Base-by-base conservation (phyloP, 2,329 filamentous ascomycete genomes). In the Aspergillus brunneoviolaceus region DNA sequence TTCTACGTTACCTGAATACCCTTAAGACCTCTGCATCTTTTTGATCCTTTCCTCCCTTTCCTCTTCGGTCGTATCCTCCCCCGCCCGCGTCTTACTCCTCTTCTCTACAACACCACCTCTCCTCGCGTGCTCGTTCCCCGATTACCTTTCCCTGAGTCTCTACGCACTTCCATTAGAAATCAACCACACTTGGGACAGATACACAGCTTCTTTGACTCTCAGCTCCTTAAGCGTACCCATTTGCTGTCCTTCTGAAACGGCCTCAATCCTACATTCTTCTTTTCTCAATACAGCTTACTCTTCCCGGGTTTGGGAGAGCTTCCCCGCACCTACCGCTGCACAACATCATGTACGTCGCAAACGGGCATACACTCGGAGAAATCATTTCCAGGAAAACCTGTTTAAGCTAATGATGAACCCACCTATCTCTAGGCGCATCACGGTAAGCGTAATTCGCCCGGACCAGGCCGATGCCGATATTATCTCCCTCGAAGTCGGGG, bases 401-500 rank as follows among this genome's bases (percentile, higher is more conserved):
- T 33, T 19, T 3, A 3, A 10, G 27, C 57, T 60, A 45, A 65
- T 27, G 23, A 14, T 39, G n/a, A 14, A 14, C 31, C 19, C 25
- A 19, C 27, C 21, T 42, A 61, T 33, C 39, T 21, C 21, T 33
- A 96, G 92, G 92, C 90, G 88, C 77, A 89, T 96, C 79, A 95
- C 92, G 55, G 87, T 96, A 77, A 91, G 86, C 76, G 90, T 96
- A 74, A 89, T 89, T 73, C 89, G 89, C 66, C 86, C 89, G 65
- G 87, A 90, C 73, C 82, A 87, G 65, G 78, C 80, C 67, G 89
- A 92, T 74, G 85, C 88, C 65, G 90, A 92, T 71, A 84, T 96
- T 72, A 82, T 96, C 69, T 89, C 87, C 59, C 85, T 96, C 67
- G 92, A 96, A 69, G 87, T 96, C 66, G 89, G 89, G 62, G 84